These are phyloP conservation scores for Fomitopsis schrenkii DNA, from an alignment of 1,284 basidiomycete species.

Conservation along the genomic window DNA sequence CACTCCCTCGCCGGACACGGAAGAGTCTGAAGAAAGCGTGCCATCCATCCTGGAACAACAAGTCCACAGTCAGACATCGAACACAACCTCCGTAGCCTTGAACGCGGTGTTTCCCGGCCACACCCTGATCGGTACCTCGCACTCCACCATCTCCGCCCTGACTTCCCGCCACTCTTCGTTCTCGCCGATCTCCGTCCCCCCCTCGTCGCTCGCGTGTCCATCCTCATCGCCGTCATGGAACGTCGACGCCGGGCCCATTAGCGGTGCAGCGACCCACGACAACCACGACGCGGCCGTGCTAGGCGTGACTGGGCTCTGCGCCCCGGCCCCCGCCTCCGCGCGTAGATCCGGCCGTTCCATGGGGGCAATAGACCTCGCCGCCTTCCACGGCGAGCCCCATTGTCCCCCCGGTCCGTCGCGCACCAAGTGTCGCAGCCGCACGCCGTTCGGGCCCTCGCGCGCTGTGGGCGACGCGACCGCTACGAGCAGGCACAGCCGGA, in stretches of 20 bases:
- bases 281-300: constrained; percentile 44
- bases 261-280: constrained; percentile 47
- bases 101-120: constrained; percentile 90
- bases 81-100: constrained; percentile 73
- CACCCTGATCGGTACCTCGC: constrained; percentile 84
- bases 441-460: constrained; percentile 43
- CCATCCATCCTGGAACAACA: not conserved
- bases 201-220: constrained; percentile 31
- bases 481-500: constrained; percentile 79
- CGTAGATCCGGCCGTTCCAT: constrained; percentile 41
- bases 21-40: not conserved
- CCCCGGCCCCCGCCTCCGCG: constrained; percentile 6
- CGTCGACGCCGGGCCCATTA: constrained; percentile 45
- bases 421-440: constrained; percentile 49
- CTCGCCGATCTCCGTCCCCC: constrained; percentile 53
- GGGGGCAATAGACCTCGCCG: constrained; percentile 55
- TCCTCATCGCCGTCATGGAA: constrained; percentile 58
- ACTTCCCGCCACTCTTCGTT: constrained; percentile 64
- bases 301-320: constrained; percentile 13
- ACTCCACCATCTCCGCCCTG: constrained; percentile 81
- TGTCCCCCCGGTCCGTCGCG: constrained; percentile 56
- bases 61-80: constrained; percentile 50
- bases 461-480: constrained; percentile 51
- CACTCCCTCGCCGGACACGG: not conserved
- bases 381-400: constrained; percentile 66